Evolutionary conservation across 2,329 filamentous ascomycete genomes (phyloP), one percentile per base, ranked within the genome.

Genomic region (Nemania abortiva): DNA sequence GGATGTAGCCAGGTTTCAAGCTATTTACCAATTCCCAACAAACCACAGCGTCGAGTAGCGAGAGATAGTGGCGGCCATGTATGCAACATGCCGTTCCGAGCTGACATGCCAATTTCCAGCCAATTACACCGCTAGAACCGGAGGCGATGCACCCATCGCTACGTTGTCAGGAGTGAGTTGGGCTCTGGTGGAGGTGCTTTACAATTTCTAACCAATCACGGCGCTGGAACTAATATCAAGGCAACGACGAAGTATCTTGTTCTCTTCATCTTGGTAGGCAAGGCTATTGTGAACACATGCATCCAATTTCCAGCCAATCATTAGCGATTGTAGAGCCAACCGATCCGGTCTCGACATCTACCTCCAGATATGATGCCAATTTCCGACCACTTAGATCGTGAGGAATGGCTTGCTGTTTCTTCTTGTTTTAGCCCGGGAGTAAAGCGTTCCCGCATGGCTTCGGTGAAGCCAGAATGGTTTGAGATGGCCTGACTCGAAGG

Each of bases 231-330:
- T 24, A 29, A 24, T 15, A 11, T 29, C 3, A 1, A 7, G 20
- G n/a, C 18, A 11, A 54, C 29, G 13, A 27, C 29, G 22, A 15
- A 15, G 4, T 53, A 10, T 18, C 9, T 42, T 15, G 47, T 5
- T 22, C 20, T 5, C 5, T n/a, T 7, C 18, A 27, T 27, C 24
- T 27, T 27, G n/a, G n/a, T 22, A 29, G 31, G 13, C 53, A 13
- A 56, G 53, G 7, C 53, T 24, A n/a, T n/a, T n/a, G n/a, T n/a
- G n/a, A n/a, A n/a, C n/a, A n/a, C 20, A 15, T 15, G 15, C 11
- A 53, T 20, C 47, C 58, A 53, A 62, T 62, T 63, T 54, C 59
- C 10, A 47, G 59, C 49, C 49, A 63, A 63, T 63, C 31, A 22
- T 5, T 27, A 5, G 24, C 24, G 24, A 27, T 5, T 10, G 13